phyloP scores from a whole-genome alignment of 345 rosid genomes.

The Rhodamnia rubescens region DNA sequence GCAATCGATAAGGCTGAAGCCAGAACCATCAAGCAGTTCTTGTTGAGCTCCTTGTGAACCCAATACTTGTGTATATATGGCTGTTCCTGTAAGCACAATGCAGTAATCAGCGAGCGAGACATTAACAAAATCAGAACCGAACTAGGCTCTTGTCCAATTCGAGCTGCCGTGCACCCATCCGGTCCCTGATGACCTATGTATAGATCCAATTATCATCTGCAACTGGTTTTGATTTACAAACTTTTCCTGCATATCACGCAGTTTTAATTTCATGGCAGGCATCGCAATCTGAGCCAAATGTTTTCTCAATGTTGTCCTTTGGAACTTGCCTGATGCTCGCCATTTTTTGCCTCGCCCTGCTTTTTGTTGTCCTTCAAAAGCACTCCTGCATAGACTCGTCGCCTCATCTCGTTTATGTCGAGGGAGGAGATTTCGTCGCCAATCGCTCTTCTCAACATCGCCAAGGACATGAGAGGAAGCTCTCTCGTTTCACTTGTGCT shows the following conservation, averaged over 20 bases:
- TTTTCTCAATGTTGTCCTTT: neutral
- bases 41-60: neutral
- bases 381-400: neutral
- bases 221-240: neutral
- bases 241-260: neutral
- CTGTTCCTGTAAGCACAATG: neutral
- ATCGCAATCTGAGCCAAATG: neutral
- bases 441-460: neutral
- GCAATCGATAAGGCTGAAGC: neutral
- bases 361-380: neutral
- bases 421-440: neutral
- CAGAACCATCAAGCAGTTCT: neutral
- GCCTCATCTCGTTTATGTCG: neutral
- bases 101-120: neutral
- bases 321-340: neutral
- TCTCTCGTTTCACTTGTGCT: neutral
- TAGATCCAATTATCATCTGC: neutral
- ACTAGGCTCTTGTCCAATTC: neutral
- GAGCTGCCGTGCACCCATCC: neutral
- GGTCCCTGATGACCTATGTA: neutral
- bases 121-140: neutral
- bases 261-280: neutral
- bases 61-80: neutral
- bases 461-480: too few relatives aligned
- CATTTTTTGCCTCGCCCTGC: neutral